Percentiles rank a stretch among this genome's conserved stretches.
phyloP scores from a whole-genome alignment of 768 basidiomycete genomes.

The Trametes villosa region DNA sequence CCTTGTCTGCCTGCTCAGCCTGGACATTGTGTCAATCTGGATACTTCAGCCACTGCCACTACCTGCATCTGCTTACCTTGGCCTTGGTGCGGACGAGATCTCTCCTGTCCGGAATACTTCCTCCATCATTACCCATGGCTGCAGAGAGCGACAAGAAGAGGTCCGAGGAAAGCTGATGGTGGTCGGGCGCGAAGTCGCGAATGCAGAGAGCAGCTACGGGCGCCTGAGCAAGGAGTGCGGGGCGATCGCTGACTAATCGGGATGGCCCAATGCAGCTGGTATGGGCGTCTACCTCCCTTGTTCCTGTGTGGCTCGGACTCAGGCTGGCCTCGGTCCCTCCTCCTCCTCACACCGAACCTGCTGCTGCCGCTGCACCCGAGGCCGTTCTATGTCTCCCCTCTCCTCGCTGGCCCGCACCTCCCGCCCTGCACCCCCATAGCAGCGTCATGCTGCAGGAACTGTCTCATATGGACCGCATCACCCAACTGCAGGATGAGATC shows the following conservation, averaged over 20 bases:
- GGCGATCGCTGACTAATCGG: slow-evolving; percentile 3
- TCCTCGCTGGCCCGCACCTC: slow-evolving; percentile 1
- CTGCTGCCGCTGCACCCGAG: not conserved
- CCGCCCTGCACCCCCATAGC: slow-evolving; percentile 33
- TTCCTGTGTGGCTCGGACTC: not conserved
- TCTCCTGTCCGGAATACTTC: slow-evolving; percentile 83
- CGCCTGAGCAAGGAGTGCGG: slow-evolving; percentile 7
- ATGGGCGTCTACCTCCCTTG: slow-evolving; percentile 7
- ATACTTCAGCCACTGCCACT: not conserved
- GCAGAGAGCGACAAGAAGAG: not conserved
- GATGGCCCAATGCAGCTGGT: too few relatives aligned
- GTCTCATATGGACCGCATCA: slow-evolving; percentile 94
- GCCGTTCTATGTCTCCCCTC: slow-evolving; percentile 15
- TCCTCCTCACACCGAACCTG: slow-evolving; percentile 6
- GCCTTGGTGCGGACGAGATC: slow-evolving; percentile 75
- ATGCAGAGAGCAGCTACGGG: not conserved
- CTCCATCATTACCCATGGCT: slow-evolving; percentile 86
- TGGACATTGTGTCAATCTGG: slow-evolving; percentile 31
- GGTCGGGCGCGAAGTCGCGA: slow-evolving; percentile 17
- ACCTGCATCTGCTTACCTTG: slow-evolving; percentile 55
- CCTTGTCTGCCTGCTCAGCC: slow-evolving; percentile 89
- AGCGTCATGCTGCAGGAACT: slow-evolving; percentile 92
- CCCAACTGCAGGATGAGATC: slow-evolving; percentile 93
- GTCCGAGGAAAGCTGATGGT: not conserved
- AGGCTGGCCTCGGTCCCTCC: not conserved